These are phyloP conservation scores for Monosporozyma unispora DNA, from an alignment of 805 yeast species.

Conservation along the genomic window DNA sequence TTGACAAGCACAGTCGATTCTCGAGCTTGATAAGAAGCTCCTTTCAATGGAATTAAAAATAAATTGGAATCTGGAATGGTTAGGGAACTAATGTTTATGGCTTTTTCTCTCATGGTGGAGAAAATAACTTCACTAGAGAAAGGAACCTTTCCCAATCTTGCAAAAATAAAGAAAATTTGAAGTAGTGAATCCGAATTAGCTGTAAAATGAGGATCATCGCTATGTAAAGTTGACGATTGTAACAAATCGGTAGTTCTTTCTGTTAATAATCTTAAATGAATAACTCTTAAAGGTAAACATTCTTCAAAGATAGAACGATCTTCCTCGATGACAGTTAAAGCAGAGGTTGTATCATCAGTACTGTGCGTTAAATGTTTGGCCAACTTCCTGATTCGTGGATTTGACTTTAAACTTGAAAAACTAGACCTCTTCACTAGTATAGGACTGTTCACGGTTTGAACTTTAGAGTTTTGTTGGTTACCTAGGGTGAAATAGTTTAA, in stretches of 20 bases:
- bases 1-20: conserved; percentile 12
- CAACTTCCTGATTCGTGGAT: conserved; percentile 13
- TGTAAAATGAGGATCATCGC: conserved; percentile 21
- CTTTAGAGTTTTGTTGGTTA: conserved; percentile 1
- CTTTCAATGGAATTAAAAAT: conserved; percentile 22
- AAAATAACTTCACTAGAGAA: conserved; percentile 61
- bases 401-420: conserved; percentile 13
- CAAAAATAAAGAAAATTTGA: conserved; percentile 30
- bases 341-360: conserved; percentile 17
- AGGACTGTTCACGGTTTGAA: no score
- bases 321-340: conserved; percentile 16
- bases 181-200: conserved; percentile 25
- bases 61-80: conserved; percentile 11
- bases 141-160: conserved; percentile 33
- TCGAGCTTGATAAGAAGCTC: conserved; percentile 17
- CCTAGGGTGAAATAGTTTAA: conserved; percentile 20
- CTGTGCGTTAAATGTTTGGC: conserved; percentile 10
- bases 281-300: conserved; percentile 16
- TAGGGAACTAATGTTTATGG: conserved; percentile 16
- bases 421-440: conserved; percentile 11
- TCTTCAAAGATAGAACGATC: conserved; percentile 18
- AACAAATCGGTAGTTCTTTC: conserved; percentile 63
- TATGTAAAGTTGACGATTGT: conserved; percentile 45
- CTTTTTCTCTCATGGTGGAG: conserved; percentile 25
- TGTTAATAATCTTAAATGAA: conserved; percentile 48